phyloP scores from a whole-genome alignment of 75 land plant genomes.

The Pinus albicaulis region DNA sequence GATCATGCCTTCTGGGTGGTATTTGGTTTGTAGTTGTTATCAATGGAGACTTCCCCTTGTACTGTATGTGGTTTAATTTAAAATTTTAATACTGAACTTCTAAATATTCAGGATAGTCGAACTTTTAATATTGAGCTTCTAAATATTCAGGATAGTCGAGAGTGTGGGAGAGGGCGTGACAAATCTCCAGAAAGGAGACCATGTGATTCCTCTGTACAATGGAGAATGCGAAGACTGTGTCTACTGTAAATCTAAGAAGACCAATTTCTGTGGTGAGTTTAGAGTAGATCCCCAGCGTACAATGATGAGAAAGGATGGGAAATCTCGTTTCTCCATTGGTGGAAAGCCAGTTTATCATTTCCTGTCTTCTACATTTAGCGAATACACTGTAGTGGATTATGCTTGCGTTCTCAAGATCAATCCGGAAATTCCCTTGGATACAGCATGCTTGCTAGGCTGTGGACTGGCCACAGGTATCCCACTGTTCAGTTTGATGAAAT shows the following conservation, averaged over 20 bases:
- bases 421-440: conserved; percentile 51
- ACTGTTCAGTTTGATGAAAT: neutral
- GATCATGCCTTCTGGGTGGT: too few species aligned
- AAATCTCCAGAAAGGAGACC: conserved; percentile 67
- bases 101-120: too few species aligned
- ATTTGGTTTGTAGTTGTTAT: neutral
- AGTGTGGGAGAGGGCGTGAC: conserved; percentile 83
- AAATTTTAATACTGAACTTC: too few species aligned
- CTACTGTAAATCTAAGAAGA: conserved; percentile 45
- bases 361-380: conserved; percentile 72
- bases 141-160: conserved; percentile 58
- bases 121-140: neutral
- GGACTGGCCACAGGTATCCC: conserved; percentile 73
- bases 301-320: conserved; percentile 53
- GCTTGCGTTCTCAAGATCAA: conserved; percentile 70
- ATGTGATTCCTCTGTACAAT: conserved; percentile 67
- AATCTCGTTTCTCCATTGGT: conserved; percentile 31
- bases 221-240: conserved; percentile 71
- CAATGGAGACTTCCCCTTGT: neutral
- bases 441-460: conserved; percentile 67
- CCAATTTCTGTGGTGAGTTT: conserved; percentile 52
- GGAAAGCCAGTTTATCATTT: conserved; percentile 51
- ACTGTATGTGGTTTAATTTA: neutral
- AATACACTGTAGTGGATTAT: conserved; percentile 80
- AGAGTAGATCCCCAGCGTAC: conserved; percentile 33